Evolutionary conservation across 805 yeast genomes (phyloP).

Genomic region (Ogataea paraovalis): DNA sequence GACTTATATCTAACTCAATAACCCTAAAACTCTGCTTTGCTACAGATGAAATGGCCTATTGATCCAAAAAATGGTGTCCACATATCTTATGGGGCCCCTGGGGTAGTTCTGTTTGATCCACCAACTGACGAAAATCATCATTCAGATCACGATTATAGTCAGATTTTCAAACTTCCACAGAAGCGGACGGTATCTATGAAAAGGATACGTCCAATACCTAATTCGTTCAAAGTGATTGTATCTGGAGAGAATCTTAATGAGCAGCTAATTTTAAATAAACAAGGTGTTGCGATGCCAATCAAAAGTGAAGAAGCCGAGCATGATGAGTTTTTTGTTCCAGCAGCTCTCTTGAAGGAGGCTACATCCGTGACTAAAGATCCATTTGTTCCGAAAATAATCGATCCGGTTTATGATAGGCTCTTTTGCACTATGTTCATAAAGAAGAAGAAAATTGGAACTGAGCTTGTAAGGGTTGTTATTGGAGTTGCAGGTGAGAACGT

Average conservation of each 20-base stretch:
- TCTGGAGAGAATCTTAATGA: conserved; percentile 4
- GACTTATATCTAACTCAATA: too few relatives aligned
- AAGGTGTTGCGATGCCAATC: too few relatives aligned
- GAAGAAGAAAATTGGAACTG: background rate
- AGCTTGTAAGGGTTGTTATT: conserved; percentile 14
- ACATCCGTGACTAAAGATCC: conserved; percentile 24
- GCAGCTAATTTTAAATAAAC: background rate
- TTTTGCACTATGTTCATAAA: conserved; percentile 26
- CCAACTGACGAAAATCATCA: conserved; percentile 6
- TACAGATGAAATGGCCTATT: background rate
- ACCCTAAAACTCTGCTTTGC: too few relatives aligned
- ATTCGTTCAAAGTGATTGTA: conserved; percentile 7
- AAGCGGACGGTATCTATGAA: background rate
- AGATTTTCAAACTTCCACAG: conserved; percentile 10
- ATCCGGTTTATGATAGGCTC: conserved; percentile 32
- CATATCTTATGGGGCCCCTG: conserved; percentile 42
- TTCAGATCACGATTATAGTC: background rate
- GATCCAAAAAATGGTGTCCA: conserved; percentile 29
- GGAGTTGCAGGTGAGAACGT: conserved; percentile 30
- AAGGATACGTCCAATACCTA: conserved; percentile 14
- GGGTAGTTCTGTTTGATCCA: conserved; percentile 24
- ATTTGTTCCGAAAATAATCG: background rate
- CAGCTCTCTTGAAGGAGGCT: conserved; percentile 20
- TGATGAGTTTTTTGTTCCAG: conserved; percentile 25
- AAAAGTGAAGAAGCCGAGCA: too few relatives aligned